Evolutionary conservation across 2,329 filamentous ascomycete genomes (phyloP).

Genomic region (Phaeosphaeriaceae sp.): DNA sequence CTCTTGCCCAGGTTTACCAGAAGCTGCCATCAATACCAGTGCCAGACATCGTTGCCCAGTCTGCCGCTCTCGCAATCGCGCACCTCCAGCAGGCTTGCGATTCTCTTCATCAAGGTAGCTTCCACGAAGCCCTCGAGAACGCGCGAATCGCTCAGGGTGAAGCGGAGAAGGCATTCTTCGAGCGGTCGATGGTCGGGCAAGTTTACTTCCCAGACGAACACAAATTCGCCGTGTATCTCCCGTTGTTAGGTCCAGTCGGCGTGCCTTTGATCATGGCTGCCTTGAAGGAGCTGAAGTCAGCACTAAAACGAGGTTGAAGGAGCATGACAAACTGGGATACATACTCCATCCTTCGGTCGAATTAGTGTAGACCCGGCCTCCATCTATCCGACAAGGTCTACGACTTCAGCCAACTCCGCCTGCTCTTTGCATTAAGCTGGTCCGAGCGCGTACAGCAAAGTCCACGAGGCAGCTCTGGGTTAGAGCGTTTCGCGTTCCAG

Average conservation of each 20-base stretch:
- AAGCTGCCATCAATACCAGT: conserved; percentile 89
- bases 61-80: conserved; percentile 78
- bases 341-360: neutral
- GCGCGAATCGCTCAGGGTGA: conserved; percentile 86
- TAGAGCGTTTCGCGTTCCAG: neutral
- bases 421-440: neutral
- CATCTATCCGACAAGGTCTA: neutral
- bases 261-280: conserved; percentile 87
- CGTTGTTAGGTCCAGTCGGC: conserved; percentile 85
- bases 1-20: conserved; percentile 81
- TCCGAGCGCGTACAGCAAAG: neutral
- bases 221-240: conserved; percentile 95
- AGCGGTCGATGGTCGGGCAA: conserved; percentile 98
- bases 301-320: conserved; percentile 26
- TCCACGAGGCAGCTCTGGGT: neutral
- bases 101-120: conserved; percentile 67
- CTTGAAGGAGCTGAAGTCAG: conserved; percentile 69
- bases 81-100: conserved; percentile 81
- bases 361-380: neutral
- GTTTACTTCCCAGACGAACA: conserved; percentile 99
- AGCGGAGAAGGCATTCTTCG: conserved; percentile 94
- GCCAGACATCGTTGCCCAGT: conserved; percentile 82
- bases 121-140: conserved; percentile 74
- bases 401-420: neutral
- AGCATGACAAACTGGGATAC: neutral